Conservation (phyloP, 257 asterid species). For the Capsicum rhomboideum region DNA sequence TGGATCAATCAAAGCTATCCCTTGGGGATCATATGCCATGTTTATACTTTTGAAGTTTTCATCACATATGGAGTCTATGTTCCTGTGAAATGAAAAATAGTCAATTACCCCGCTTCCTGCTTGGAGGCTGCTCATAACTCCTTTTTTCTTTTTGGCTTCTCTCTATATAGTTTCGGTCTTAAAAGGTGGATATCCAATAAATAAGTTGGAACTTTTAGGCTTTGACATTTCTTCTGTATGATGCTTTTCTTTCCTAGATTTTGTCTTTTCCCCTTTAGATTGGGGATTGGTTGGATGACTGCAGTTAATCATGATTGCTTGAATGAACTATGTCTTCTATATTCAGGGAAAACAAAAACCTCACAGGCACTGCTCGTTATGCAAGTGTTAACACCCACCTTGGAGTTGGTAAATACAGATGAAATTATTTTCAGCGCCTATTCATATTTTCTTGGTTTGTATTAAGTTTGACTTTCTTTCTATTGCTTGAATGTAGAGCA, state of each 20-base stretch:
- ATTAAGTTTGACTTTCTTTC: not conserved
- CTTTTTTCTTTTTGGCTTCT: not conserved
- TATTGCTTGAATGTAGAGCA: conserved; percentile 47
- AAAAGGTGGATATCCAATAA: not conserved
- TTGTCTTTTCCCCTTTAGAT: not conserved
- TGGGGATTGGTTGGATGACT: not conserved
- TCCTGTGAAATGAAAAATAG: not conserved
- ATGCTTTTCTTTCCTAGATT: not conserved
- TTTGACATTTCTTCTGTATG: not conserved
- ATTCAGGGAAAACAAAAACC: conserved; percentile 87
- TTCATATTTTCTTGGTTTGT: not conserved
- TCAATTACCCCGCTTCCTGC: not conserved
- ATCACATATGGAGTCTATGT: not conserved
- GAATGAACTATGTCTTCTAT: not conserved
- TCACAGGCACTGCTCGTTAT: conserved; percentile 95
- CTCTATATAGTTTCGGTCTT: not conserved
- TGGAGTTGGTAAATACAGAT: conserved; percentile 68
- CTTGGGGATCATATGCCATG: not conserved
- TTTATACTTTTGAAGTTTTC: not conserved
- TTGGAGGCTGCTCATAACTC: not conserved
- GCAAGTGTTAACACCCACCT: conserved; percentile 95
- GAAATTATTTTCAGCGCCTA: not conserved
- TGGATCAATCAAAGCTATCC: not conserved
- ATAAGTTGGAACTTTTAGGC: not conserved
- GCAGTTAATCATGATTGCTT: not conserved